Evolutionary conservation across 371 early-diverging fungal species (phyloP), one percentile per base, ranked within the genome.

Genomic region (Parasitella parasitica): DNA sequence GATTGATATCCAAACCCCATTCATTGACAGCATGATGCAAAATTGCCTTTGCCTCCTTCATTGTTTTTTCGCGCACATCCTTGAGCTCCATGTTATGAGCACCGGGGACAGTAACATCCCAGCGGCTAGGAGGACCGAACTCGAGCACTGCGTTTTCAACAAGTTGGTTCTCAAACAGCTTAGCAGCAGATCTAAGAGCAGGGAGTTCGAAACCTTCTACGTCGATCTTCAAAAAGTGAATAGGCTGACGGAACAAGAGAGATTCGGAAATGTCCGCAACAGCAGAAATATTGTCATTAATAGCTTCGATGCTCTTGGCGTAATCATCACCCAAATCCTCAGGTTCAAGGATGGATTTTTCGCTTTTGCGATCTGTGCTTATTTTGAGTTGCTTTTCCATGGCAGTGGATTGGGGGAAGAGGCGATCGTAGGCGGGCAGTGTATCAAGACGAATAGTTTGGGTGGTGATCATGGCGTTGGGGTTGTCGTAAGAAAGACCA

Each of bases 181-280:
- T 58, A 26, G 69, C 50, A 9, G 80, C 80, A 8, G 75, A 75
- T 24, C 71, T 71, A 8, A 80, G 59, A 7, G 80, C 77, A 26
- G 68, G 72, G 18, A 80, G 32, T 38, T 80, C 80, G 53, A 80
- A 80, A 11, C 80, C 80, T 65, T 80, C 80, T 2, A 80, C 80
- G 50, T 80, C 80, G 39, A 80, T 73, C 68, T 80, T 80, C 26
- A 80, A 59, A 52, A 80, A 80, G 60, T 80, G 80, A 41, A 80
- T 77, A 12, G 77, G 80, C 12, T 76, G 66, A 15, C 72, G 69
- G 22, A 75, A 61, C 13, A 67, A n/a, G 6, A 80, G 51, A 3
- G 67, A 43, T 50, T 72, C 63, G 9, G 57, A 35, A 15, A 71
- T 60, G 0, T 36, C 13, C 4, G 43, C n/a, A n/a, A n/a, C n/a